Evolutionary conservation across 169 alveolate species (phyloP).

Genomic region (Besnoitia besnoiti): DNA sequence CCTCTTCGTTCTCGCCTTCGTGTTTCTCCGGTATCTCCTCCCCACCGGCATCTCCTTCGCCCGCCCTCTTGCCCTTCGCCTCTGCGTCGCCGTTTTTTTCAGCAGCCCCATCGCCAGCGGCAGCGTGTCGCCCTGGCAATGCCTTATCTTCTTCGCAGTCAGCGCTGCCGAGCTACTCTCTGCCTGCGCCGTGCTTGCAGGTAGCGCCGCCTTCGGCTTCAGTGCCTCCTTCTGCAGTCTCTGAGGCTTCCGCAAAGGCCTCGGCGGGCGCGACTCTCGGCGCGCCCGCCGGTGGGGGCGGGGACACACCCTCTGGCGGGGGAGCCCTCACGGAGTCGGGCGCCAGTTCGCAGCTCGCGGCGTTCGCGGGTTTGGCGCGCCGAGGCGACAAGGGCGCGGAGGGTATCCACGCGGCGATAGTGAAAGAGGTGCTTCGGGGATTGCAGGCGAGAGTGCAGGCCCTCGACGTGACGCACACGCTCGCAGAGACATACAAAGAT

Average conservation of each 20-base stretch:
- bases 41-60: not conserved
- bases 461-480: not conserved
- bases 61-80: not conserved
- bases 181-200: not conserved
- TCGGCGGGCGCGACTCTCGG: not conserved
- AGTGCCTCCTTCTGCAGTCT: not conserved
- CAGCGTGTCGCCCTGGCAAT: not conserved
- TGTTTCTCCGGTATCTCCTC: not conserved
- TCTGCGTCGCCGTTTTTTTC: conserved; percentile 9
- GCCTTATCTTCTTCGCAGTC: not conserved
- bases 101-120: not conserved
- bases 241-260: not conserved
- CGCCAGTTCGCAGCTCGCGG: not conserved
- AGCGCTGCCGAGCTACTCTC: not conserved
- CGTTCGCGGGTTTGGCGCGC: not conserved
- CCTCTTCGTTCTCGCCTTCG: not conserved
- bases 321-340: no score
- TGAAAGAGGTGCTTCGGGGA: not conserved
- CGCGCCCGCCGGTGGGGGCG: not conserved
- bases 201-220: not conserved
- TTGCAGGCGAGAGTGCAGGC: conserved; percentile 7
- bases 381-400: no score
- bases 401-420: not conserved
- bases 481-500: not conserved
- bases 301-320: no score